Evolutionary conservation across 2,329 filamentous ascomycete species (phyloP), one percentile per base, ranked within the genome.

Genomic region (Alternaria dauci): DNA sequence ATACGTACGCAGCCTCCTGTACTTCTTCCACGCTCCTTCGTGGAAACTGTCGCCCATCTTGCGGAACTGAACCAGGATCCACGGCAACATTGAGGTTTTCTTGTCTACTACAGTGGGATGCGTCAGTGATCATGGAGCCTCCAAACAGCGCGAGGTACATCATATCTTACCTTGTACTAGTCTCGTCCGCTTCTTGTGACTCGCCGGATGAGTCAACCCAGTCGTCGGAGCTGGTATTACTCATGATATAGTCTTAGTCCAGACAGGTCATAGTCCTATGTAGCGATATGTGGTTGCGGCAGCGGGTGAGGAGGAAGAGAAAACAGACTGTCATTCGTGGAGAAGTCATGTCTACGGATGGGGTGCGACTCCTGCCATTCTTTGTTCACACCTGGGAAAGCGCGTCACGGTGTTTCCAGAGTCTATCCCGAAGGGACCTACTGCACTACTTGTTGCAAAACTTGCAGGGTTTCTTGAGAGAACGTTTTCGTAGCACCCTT

Each of bases 1-100:
- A 16, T 16, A 53, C 60, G 16, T 59, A 62, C 56, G 51, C 56
- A 34, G 55, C 32, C n/a, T 16, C 32, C 43, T 52, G 36, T 8
- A 62, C 47, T 39, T 60, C 52, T 8, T 60, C 60, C 16, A 38
- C 20, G 28, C 39, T 57, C 20, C 23, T 46, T n/a, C 36, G 32
- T 20, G 47, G 34, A 42, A 51, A 60, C 14, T 30, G 26, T 9
- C 25, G 30, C 5, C 42, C 28, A 14, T 20, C 8, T 30, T 26
- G 14, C 16, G 18, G 1, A 9, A 12, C 14, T 20, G 44, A 6
- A 23, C 30, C 25, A 23, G 30, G 4, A 42, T 41, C 14, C n/a
- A 14, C 2, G 8, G 20, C 20, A 23, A 23, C 20, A 23, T 23
- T 23, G 20, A 23, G 20, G 20, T 23, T 23, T 4, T 23, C 20